Conservation (phyloP, 2,329 filamentous ascomycete genomes). For the Trichoderma koningii region DNA sequence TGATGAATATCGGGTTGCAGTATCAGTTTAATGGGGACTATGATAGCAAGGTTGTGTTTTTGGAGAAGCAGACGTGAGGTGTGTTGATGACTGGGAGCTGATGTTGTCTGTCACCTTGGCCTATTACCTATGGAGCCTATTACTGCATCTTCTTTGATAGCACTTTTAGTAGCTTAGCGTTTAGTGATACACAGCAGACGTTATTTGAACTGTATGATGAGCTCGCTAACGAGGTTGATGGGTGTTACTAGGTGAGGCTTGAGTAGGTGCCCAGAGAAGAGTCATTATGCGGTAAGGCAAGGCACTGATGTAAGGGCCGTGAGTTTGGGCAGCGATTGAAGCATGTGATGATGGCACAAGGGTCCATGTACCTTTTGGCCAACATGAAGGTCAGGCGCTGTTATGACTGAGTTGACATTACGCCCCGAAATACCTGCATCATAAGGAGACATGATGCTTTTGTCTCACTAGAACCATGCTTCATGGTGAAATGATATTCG, state of each 20-base stretch:
- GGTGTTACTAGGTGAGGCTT: too few relatives aligned
- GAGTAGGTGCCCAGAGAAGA: neutral
- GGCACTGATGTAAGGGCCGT: neutral
- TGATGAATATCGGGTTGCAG: conserved; percentile 65
- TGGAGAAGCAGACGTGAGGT: conserved; percentile 47
- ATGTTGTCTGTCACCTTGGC: neutral
- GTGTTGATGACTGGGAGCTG: neutral
- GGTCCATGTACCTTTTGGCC: too few relatives aligned
- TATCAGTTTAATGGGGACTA: conserved; percentile 55
- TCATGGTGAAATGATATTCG: too few relatives aligned
- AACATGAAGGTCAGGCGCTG: too few relatives aligned
- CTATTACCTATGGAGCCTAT: too few relatives aligned
- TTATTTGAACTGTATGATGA: too few relatives aligned
- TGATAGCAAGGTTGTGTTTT: conserved; percentile 57
- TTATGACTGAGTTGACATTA: too few relatives aligned
- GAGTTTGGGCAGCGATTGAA: neutral
- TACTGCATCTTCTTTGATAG: neutral
- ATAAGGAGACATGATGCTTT: neutral
- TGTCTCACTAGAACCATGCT: too few relatives aligned
- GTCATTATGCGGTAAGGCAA: neutral
- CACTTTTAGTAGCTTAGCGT: neutral
- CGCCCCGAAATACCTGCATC: neutral
- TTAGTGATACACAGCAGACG: neutral
- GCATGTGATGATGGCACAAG: conserved; percentile 3
- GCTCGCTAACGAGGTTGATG: neutral